Conservation (phyloP, 2,329 filamentous ascomycete genomes). For the Pseudodiploospora longispora region DNA sequence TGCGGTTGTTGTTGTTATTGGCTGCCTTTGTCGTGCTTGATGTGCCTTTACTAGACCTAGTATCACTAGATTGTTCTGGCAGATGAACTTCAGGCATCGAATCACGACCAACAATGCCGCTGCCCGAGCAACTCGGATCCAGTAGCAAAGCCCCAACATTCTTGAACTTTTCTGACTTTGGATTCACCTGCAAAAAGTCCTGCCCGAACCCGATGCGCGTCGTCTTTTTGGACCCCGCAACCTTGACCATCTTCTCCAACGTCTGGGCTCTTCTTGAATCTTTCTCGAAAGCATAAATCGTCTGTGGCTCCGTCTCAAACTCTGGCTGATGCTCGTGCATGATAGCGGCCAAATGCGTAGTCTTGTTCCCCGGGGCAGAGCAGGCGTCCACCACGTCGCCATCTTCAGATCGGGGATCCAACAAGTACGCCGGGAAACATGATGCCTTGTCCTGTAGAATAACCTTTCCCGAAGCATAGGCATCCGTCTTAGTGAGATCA, state of each 20-base stretch:
- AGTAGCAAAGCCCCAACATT: conserved; percentile 76
- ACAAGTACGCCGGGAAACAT: conserved; percentile 86
- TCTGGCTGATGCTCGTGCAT: conserved; percentile 38
- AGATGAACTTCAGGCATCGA: conserved; percentile 64
- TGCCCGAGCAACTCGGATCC: conserved; percentile 92
- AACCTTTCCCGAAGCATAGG: conserved; percentile 69
- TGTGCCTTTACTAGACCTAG: conserved; percentile 1
- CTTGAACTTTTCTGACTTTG: conserved; percentile 49
- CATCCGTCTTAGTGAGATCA: conserved; percentile 63
- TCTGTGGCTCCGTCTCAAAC: conserved; percentile 23
- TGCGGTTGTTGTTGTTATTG: conserved; percentile 25
- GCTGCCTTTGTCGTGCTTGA: conserved; percentile 7
- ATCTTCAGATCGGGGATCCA: conserved; percentile 58
- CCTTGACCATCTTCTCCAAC: conserved; percentile 74
- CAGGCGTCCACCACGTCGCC: conserved; percentile 87
- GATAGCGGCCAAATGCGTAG: conserved; percentile 81
- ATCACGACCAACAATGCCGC: conserved; percentile 85
- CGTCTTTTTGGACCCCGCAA: conserved; percentile 60
- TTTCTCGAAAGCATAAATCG: conserved; percentile 73
- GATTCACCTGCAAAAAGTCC: conserved; percentile 75
- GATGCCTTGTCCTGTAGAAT: conserved; percentile 96
- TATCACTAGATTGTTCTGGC: conserved; percentile 24
- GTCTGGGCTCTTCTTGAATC: conserved; percentile 63
- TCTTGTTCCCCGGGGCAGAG: conserved; percentile 94
- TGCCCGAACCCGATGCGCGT: conserved; percentile 64